Percentiles rank a stretch among this genome's conserved stretches.
phyloP scores from a whole-genome alignment of 495 filamentous ascomycete species.

The Tetracladium setigerum region DNA sequence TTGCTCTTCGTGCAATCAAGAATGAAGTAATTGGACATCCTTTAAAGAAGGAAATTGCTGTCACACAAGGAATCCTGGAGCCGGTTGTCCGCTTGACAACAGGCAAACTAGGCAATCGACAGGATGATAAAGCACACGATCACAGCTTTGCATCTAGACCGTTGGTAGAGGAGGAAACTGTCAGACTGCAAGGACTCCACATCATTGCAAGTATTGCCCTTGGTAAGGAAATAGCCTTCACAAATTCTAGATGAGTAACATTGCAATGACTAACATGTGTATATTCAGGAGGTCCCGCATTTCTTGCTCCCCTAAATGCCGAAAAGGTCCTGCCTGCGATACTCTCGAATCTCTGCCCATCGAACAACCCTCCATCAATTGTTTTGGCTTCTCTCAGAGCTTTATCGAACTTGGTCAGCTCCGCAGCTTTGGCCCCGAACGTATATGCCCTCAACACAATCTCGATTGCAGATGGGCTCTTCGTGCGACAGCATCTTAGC shows the following conservation, averaged over 20 bases:
- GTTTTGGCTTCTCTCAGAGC: slow-evolving; percentile 67
- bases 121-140: slow-evolving; percentile 30
- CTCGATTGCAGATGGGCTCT: slow-evolving; percentile 55
- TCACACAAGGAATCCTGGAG: slow-evolving; percentile 61
- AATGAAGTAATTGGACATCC: slow-evolving; percentile 86
- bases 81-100: slow-evolving; percentile 52
- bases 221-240: slow-evolving; percentile 43
- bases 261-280: slow-evolving; percentile 15
- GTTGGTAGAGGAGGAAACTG: slow-evolving; percentile 48
- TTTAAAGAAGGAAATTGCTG: slow-evolving; percentile 72
- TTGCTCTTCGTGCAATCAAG: slow-evolving; percentile 65
- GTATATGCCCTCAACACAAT: slow-evolving; percentile 22
- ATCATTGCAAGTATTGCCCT: slow-evolving; percentile 76
- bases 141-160: slow-evolving; percentile 18
- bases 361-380: slow-evolving; percentile 54
- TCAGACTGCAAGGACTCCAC: slow-evolving; percentile 70
- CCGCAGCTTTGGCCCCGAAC: slow-evolving; percentile 39
- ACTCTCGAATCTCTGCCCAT: slow-evolving; percentile 57
- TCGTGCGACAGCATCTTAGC: slow-evolving; percentile 47
- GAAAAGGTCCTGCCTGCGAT: slow-evolving; percentile 58
- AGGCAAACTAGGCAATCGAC: slow-evolving; percentile 22
- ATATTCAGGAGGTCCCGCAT: slow-evolving; percentile 65
- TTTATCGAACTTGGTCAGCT: slow-evolving; percentile 63
- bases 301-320: slow-evolving; percentile 65
- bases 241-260: slow-evolving; percentile 11